Evolutionary conservation across 2,329 filamentous ascomycete species (phyloP).

Genomic region (Phoma sp.): DNA sequence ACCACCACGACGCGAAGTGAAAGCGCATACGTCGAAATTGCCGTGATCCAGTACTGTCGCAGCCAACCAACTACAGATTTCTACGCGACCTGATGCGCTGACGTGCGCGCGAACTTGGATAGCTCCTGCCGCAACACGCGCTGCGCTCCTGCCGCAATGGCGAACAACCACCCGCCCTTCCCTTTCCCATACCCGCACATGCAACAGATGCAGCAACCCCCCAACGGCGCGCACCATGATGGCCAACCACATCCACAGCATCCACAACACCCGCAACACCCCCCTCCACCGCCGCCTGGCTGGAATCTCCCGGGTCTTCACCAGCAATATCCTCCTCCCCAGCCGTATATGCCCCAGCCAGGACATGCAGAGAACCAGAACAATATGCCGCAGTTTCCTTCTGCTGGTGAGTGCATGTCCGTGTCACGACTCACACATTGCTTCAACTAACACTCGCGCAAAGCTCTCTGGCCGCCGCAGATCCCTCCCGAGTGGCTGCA

Average conservation of each 20-base stretch:
- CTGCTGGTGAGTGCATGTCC: slow-evolving; percentile 1
- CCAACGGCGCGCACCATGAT: slow-evolving; percentile 4
- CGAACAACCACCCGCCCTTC: slow-evolving; percentile 39
- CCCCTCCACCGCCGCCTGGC: slow-evolving; percentile 11
- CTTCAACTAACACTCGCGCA: neutral
- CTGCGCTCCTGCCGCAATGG: slow-evolving; percentile 30
- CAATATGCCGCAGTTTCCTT: slow-evolving; percentile 8
- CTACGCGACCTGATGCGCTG: slow-evolving; percentile 20
- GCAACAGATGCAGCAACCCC: slow-evolving; percentile 12
- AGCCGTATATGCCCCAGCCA: slow-evolving; percentile 10
- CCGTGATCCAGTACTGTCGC: neutral
- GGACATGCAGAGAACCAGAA: slow-evolving; percentile 13
- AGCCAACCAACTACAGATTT: neutral
- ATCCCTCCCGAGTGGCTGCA: slow-evolving; percentile 46
- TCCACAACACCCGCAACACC: neutral
- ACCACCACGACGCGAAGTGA: slow-evolving; percentile 2
- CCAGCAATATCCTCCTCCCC: slow-evolving; percentile 11
- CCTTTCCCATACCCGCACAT: slow-evolving; percentile 23
- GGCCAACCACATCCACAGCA: neutral
- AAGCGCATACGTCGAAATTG: neutral
- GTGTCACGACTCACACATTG: neutral
- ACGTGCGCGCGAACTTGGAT: slow-evolving; percentile 18
- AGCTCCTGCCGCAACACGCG: slow-evolving; percentile 17
- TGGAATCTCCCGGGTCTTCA: slow-evolving; percentile 13
- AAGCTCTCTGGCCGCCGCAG: slow-evolving; percentile 28